Conservation (phyloP, 306 rosid species). For the Phaseolus lunatus region DNA sequence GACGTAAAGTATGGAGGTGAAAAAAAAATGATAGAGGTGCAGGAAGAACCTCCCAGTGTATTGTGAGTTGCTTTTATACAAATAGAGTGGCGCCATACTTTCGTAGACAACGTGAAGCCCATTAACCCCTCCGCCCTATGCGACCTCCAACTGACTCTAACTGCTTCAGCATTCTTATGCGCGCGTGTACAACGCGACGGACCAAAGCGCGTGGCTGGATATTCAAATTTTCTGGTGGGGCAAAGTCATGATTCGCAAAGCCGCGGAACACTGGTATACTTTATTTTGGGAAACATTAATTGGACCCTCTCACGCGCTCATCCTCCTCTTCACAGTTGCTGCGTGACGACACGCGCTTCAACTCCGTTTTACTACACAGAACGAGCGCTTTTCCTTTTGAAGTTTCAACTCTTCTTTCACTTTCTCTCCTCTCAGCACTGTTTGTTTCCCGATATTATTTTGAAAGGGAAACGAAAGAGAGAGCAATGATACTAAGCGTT, state of each 20-base stretch:
- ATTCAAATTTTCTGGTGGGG: constrained; percentile 29
- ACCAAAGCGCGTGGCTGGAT: not conserved
- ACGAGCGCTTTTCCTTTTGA: constrained; percentile 47
- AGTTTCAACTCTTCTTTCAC: constrained; percentile 51
- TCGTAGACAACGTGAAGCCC: not conserved
- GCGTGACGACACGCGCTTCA: constrained; percentile 55
- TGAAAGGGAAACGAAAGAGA: not conserved
- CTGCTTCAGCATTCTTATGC: not conserved
- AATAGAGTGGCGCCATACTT: not conserved
- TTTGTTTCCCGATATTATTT: constrained; percentile 32
- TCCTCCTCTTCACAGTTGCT: not conserved
- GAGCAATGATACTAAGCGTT: not conserved
- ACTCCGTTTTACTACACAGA: constrained; percentile 16
- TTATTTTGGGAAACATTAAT: constrained; percentile 16
- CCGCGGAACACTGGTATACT: not conserved
- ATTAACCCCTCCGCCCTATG: not conserved
- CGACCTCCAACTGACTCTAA: not conserved
- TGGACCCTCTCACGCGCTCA: constrained; percentile 41
- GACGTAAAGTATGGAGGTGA: no score
- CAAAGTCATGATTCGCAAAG: constrained; percentile 12
- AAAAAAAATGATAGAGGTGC: no score
- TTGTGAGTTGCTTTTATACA: not conserved
- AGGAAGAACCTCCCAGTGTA: not conserved
- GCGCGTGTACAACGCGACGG: not conserved
- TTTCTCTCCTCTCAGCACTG: constrained; percentile 20